Evolutionary conservation across 257 asterid genomes (phyloP).

Genomic region (Solanum arcanum): DNA sequence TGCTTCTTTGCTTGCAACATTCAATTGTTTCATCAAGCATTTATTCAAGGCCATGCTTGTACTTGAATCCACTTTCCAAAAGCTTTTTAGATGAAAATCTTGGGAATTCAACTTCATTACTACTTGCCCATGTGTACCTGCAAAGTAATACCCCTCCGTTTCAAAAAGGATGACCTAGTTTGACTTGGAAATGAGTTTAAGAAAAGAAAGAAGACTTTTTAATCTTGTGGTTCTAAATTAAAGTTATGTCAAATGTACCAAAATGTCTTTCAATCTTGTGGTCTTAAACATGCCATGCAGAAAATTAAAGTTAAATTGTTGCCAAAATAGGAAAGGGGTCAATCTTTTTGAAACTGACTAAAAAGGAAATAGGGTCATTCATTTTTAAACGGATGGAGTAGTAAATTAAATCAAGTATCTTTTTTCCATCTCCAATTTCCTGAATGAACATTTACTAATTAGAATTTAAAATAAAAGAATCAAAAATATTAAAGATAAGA

Average conservation of each 20-base stretch:
- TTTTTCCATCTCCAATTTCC: neutral
- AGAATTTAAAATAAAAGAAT: neutral
- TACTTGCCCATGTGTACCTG: conserved; percentile 21
- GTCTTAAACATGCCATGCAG: too few species aligned
- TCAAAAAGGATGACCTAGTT: too few species aligned
- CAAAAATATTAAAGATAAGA: neutral
- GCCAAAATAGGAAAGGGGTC: too few species aligned
- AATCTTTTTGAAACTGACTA: too few species aligned
- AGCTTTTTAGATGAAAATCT: conserved; percentile 34
- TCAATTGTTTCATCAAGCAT: conserved; percentile 42
- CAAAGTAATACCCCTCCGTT: neutral
- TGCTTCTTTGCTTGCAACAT: conserved; percentile 27
- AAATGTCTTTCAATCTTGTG: too few species aligned
- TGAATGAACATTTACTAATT: neutral
- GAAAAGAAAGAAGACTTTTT: too few species aligned
- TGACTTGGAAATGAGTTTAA: too few species aligned
- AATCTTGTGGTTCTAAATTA: too few species aligned
- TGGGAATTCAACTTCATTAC: conserved; percentile 3
- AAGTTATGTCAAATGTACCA: too few species aligned
- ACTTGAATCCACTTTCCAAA: conserved; percentile 35
- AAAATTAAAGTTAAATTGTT: too few species aligned
- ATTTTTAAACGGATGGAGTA: too few species aligned
- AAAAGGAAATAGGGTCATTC: too few species aligned
- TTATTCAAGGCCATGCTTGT: conserved; percentile 36
- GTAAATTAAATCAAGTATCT: neutral